A percentile compares a stretch with the other conserved stretches of the same genome.
These are phyloP conservation scores for Epichloe aotearoae DNA, from an alignment of 2,329 filamentous ascomycete genomes.

Conservation along the genomic window DNA sequence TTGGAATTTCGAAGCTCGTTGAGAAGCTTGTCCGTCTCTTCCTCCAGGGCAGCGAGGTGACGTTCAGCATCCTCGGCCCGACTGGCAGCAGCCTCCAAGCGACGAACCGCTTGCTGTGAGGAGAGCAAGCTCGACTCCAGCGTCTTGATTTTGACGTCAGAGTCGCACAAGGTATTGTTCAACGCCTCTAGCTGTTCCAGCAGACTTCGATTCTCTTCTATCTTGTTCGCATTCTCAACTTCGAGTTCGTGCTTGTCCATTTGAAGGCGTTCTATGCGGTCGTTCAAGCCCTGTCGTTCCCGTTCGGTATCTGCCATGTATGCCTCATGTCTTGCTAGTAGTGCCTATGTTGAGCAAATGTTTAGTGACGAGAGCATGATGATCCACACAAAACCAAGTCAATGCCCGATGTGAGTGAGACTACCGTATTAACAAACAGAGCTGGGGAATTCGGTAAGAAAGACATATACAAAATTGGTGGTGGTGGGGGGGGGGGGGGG, in stretches of 20 bases:
- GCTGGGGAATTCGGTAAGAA: neutral
- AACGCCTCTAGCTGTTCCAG: constrained; percentile 74
- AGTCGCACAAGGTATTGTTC: constrained; percentile 66
- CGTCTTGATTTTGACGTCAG: constrained; percentile 65
- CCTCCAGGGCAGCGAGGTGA: constrained; percentile 66
- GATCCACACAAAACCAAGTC: neutral
- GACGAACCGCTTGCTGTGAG: constrained; percentile 64
- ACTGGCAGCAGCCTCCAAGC: constrained; percentile 58
- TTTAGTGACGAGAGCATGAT: constrained; percentile 46
- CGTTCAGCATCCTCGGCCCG: constrained; percentile 68
- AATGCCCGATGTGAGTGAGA: neutral
- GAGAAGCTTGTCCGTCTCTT: constrained; percentile 65
- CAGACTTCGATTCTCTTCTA: constrained; percentile 70
- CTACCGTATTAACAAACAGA: neutral
- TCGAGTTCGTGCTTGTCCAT: constrained; percentile 61
- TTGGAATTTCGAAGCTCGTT: constrained; percentile 51
- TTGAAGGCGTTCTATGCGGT: constrained; percentile 65
- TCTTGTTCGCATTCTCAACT: constrained; percentile 59
- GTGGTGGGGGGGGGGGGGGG: too few species aligned
- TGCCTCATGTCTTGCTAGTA: constrained; percentile 82
- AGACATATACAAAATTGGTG: neutral
- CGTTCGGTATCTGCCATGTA: constrained; percentile 88
- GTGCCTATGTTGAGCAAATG: constrained; percentile 58
- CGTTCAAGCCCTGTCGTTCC: constrained; percentile 60
- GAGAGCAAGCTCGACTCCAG: constrained; percentile 65